A percentile compares a stretch with the other conserved stretches of the same genome.
These are phyloP conservation scores for Alternaria sp. DNA, from an alignment of 2,329 filamentous ascomycete species.

Conservation along the genomic window DNA sequence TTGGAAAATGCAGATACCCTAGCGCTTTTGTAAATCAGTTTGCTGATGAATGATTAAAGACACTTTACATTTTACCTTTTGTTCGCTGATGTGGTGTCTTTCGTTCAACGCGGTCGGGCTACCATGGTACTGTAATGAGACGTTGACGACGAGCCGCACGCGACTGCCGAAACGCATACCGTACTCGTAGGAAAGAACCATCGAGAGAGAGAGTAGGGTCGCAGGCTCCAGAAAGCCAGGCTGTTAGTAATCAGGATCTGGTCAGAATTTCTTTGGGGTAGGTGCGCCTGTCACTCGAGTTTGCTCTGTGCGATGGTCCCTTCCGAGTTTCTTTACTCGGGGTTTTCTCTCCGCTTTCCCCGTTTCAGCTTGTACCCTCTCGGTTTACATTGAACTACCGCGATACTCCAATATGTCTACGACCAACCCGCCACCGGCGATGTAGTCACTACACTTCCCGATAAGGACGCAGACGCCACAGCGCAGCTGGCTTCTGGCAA, in stretches of 20 bases:
- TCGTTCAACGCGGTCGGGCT: neutral
- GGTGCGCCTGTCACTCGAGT: neutral
- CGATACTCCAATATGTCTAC: too few relatives aligned
- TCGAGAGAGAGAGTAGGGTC: neutral
- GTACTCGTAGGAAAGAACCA: neutral
- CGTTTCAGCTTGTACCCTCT: too few relatives aligned
- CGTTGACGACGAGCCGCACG: neutral
- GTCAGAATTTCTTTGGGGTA: neutral
- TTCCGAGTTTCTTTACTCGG: too few relatives aligned
- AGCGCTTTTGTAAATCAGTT: neutral
- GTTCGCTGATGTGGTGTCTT: neutral
- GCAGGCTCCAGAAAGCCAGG: neutral
- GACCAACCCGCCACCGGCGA: too few relatives aligned
- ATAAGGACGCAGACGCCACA: too few relatives aligned
- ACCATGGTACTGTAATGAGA: neutral
- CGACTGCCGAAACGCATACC: neutral
- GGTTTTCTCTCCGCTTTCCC: too few relatives aligned
- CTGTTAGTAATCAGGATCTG: neutral
- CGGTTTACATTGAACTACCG: too few relatives aligned
- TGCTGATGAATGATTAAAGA: neutral
- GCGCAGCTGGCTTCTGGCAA: too few relatives aligned
- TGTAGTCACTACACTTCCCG: too few relatives aligned
- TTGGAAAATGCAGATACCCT: conserved; percentile 4
- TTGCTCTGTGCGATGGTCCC: neutral
- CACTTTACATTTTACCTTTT: neutral